These are phyloP conservation scores for Scheffersomyces insectosa DNA, from an alignment of 1,139 yeast genomes.

Conservation along the genomic window DNA sequence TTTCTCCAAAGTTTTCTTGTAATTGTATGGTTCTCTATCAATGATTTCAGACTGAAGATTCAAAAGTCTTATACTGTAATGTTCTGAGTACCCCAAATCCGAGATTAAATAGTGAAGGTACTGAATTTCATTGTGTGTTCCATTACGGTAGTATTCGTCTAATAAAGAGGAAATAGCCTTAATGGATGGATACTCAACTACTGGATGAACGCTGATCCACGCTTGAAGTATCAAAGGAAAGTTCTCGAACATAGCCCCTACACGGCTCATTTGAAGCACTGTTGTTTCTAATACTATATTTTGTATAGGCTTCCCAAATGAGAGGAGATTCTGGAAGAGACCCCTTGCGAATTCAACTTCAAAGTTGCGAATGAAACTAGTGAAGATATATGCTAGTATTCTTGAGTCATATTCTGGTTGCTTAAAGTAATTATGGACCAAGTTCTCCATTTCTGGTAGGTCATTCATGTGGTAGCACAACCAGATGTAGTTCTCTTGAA, in stretches of 20 bases:
- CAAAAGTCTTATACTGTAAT: constrained; percentile 25
- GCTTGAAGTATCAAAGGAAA: constrained; percentile 22
- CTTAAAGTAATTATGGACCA: constrained; percentile 20
- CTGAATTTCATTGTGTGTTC: constrained; percentile 27
- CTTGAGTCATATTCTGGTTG: constrained; percentile 19
- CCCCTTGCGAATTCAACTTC: constrained; percentile 33
- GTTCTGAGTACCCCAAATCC: constrained; percentile 19
- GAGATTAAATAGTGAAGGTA: constrained; percentile 23
- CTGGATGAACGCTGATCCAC: constrained; percentile 30
- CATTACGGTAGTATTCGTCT: constrained; percentile 32
- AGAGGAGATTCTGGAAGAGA: constrained; percentile 21
- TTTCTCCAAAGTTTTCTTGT: constrained; percentile 24
- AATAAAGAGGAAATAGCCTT: constrained; percentile 28
- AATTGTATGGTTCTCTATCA: constrained; percentile 24
- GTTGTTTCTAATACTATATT: constrained; percentile 29
- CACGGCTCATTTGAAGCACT: constrained; percentile 24
- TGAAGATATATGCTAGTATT: constrained; percentile 31
- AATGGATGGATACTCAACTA: constrained; percentile 25
- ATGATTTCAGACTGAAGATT: constrained; percentile 28
- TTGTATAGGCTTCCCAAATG: constrained; percentile 21
- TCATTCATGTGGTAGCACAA: constrained; percentile 36
- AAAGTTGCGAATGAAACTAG: constrained; percentile 32
- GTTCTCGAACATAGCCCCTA: constrained; percentile 36
- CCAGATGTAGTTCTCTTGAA: constrained; percentile 31
- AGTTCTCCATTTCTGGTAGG: constrained; percentile 19